phyloP scores from a whole-genome alignment of 306 rosid genomes.

The Cercis canadensis region DNA sequence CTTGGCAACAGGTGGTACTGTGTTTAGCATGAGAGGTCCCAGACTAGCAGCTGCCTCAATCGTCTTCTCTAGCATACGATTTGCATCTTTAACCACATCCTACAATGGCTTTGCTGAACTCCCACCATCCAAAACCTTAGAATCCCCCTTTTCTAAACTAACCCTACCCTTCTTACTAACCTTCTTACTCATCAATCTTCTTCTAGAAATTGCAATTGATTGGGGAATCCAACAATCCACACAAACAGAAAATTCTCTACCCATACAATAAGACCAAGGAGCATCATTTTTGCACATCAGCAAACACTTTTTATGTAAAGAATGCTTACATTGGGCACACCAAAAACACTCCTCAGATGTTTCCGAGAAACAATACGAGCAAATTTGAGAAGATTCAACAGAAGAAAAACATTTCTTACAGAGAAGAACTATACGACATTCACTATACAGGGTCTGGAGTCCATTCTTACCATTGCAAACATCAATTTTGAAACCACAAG shows the following conservation, averaged over 20 bases:
- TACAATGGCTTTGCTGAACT: conserved; percentile 37
- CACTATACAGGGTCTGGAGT: conserved; percentile 70
- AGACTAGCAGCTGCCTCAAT: conserved; percentile 43
- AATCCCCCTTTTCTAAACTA: conserved; percentile 37
- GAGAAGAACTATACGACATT: conserved; percentile 83
- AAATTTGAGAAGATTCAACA: conserved; percentile 63
- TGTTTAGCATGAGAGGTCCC: no score
- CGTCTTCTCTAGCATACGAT: conserved; percentile 46
- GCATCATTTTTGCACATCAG: conserved; percentile 41
- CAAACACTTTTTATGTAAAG: conserved; percentile 62
- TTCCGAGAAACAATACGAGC: conserved; percentile 69
- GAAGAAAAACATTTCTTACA: conserved; percentile 64
- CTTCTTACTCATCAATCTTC: conserved; percentile 36
- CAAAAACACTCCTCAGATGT: conserved; percentile 41
- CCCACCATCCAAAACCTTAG: conserved; percentile 47
- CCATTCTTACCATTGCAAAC: conserved; percentile 55
- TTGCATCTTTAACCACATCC: conserved; percentile 52
- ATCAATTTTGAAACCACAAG: conserved; percentile 68
- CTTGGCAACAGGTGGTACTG: no score
- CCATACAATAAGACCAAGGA: conserved; percentile 55
- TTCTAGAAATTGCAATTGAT: conserved; percentile 51
- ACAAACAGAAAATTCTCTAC: conserved; percentile 56
- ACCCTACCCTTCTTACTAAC: conserved; percentile 38
- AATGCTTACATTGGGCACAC: conserved; percentile 56
- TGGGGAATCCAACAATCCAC: conserved; percentile 82